phyloP scores from a whole-genome alignment of 805 yeast genomes.

The Limtongozyma cylindracea region DNA sequence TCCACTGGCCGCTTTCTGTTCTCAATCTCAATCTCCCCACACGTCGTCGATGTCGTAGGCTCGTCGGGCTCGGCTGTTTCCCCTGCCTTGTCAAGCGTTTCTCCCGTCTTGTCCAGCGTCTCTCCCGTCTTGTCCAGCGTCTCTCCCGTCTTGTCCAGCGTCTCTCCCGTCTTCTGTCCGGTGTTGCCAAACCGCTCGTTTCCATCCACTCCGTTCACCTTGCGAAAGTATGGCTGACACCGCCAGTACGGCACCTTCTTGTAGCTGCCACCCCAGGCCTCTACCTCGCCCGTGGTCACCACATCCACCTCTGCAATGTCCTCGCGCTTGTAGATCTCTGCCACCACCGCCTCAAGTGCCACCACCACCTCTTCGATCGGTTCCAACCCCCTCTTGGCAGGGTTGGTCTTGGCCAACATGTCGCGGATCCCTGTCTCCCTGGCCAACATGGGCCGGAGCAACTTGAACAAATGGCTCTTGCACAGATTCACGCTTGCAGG shows the following conservation, averaged over 20 bases:
- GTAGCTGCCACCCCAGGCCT: constrained; percentile 63
- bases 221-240: constrained; percentile 85
- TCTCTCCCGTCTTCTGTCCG: too few relatives aligned
- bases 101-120: too few relatives aligned
- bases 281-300: constrained; percentile 23
- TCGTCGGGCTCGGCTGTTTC: too few relatives aligned
- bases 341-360: constrained; percentile 44
- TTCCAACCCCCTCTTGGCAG: constrained; percentile 9
- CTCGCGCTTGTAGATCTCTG: constrained; percentile 20
- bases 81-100: too few relatives aligned
- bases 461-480: constrained; percentile 83
- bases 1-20: too few relatives aligned
- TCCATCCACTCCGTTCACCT: constrained; percentile 36
- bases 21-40: too few relatives aligned
- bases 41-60: too few relatives aligned
- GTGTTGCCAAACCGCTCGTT: too few relatives aligned
- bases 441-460: constrained; percentile 58
- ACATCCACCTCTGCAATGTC: constrained; percentile 30
- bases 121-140: too few relatives aligned
- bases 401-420: constrained; percentile 28
- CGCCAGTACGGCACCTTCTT: constrained; percentile 83
- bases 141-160: too few relatives aligned
- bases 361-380: constrained; percentile 26
- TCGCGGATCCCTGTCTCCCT: constrained; percentile 59
- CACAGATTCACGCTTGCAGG: constrained; percentile 60